A percentile compares a stretch with the other conserved stretches of the same genome.
Conservation (phyloP, 2,329 filamentous ascomycete genomes). For the Phaeosphaeriaceae sp. region DNA sequence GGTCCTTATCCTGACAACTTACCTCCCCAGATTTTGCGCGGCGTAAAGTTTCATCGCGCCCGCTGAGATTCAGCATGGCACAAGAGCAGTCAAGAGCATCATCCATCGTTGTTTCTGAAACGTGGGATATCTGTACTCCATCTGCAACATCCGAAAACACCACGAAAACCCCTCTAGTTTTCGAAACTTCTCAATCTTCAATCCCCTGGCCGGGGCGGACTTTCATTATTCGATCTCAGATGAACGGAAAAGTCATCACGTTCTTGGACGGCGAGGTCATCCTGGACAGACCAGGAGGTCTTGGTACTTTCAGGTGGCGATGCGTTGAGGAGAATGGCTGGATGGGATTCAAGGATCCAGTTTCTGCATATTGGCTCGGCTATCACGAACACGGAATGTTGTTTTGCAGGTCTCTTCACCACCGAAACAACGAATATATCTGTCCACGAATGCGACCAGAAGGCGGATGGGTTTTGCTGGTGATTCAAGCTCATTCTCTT, state of each 20-base stretch:
- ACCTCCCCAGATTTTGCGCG: not conserved
- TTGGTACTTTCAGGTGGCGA: constrained; percentile 43
- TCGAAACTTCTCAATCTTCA: constrained; percentile 7
- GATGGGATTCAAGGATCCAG: constrained; percentile 49
- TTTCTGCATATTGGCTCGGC: constrained; percentile 25
- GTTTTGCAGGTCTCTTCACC: constrained; percentile 3
- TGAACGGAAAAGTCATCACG: constrained; percentile 37
- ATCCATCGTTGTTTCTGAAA: constrained; percentile 7
- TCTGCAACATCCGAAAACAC: constrained; percentile 11
- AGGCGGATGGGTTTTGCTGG: constrained; percentile 10
- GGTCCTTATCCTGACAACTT: not conserved
- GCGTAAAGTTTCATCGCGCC: not conserved
- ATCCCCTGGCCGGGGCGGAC: constrained; percentile 34
- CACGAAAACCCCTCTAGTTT: not conserved
- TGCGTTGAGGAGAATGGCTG: constrained; percentile 50
- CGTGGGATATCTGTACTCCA: constrained; percentile 7
- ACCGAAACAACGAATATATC: constrained; percentile 8
- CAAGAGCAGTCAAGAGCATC: constrained; percentile 3
- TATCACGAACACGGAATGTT: constrained; percentile 6
- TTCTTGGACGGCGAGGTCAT: constrained; percentile 37
- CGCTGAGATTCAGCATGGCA: constrained; percentile 1
- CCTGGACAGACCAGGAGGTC: constrained; percentile 33
- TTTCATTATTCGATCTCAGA: constrained; percentile 42
- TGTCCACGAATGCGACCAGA: constrained; percentile 10
- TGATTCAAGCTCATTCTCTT: constrained; percentile 1